These are phyloP conservation scores for Lathyrus sativus DNA, from an alignment of 306 rosid species.

Conservation along the genomic window DNA sequence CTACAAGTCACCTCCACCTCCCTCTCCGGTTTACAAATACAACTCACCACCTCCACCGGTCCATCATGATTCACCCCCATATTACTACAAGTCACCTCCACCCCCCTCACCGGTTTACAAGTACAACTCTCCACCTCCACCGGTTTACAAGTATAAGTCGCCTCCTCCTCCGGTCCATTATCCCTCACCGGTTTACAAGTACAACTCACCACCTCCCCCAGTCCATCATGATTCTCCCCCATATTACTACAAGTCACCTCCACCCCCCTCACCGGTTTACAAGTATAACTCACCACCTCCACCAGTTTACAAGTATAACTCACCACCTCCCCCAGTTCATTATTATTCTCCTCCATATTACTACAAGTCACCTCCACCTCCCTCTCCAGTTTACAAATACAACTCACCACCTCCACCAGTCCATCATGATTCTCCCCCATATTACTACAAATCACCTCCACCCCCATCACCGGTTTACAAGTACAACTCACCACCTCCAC, in stretches of 20 bases:
- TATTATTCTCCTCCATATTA: constrained; percentile 21
- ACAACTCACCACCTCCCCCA: neutral
- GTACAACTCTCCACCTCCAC: constrained; percentile 4
- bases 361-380: constrained; percentile 58
- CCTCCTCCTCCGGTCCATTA: neutral
- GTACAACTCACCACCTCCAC: neutral
- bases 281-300: constrained; percentile 16
- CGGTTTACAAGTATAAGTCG: neutral
- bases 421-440: neutral
- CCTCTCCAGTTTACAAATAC: neutral
- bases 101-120: neutral
- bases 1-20: neutral
- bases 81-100: neutral
- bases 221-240: neutral
- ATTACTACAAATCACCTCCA: neutral
- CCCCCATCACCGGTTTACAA: neutral
- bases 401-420: neutral
- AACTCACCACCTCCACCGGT: neutral
- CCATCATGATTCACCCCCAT: neutral
- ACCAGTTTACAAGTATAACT: neutral
- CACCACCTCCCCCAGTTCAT: constrained; percentile 31
- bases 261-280: neutral
- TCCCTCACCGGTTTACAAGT: neutral
- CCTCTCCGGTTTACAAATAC: neutral
- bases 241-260: neutral